phyloP scores from a whole-genome alignment of 1,284 basidiomycete genomes.

The Cutaneotrichosporon cyanovorans region DNA sequence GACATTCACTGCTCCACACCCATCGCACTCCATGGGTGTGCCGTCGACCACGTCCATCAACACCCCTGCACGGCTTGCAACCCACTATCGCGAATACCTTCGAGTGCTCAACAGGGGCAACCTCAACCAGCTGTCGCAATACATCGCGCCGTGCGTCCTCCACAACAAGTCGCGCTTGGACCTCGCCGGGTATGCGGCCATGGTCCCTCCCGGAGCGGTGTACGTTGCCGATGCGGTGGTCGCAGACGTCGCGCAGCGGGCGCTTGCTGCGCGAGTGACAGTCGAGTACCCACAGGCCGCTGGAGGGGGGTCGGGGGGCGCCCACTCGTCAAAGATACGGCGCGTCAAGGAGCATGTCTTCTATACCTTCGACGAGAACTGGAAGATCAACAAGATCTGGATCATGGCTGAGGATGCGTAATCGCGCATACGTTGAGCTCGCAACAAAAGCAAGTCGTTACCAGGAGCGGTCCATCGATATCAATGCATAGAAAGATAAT shows the following conservation, averaged over 20 bases:
- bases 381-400: conserved; percentile 10
- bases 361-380: conserved; percentile 14
- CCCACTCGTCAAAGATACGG: neutral
- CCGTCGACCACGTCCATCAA: neutral
- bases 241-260: conserved; percentile 7
- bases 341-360: conserved; percentile 9
- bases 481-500: too few species aligned
- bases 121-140: conserved; percentile 6
- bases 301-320: neutral
- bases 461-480: too few species aligned
- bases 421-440: too few species aligned
- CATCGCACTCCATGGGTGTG: too few species aligned
- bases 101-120: conserved; percentile 13
- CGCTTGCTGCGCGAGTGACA: conserved; percentile 7
- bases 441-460: too few species aligned
- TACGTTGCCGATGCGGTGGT: conserved; percentile 9
- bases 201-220: conserved; percentile 5
- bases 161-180: conserved; percentile 4
- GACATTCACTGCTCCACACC: too few species aligned
- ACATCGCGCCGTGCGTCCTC: conserved; percentile 3
- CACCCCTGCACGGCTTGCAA: conserved; percentile 6
- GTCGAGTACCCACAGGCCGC: conserved; percentile 3
- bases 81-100: conserved; percentile 11
- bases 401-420: conserved; percentile 5
- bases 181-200: neutral